Conservation (phyloP, 164 flowering plant genomes). For the Saururus chinensis region DNA sequence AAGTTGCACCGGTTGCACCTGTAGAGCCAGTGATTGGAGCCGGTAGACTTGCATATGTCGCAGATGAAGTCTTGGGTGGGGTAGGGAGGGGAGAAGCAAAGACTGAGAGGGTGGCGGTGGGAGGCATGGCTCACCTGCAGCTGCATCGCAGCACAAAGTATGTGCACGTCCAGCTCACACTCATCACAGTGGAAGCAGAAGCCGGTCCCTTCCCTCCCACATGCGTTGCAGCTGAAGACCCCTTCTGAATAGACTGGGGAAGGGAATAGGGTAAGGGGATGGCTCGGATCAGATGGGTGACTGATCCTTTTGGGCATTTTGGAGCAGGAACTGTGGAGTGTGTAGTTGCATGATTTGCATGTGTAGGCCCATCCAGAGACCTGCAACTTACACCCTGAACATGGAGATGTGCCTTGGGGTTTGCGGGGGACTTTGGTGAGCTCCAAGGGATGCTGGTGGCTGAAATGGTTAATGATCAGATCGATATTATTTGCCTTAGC, state of each 20-base stretch:
- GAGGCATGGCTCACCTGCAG: conserved; percentile 12
- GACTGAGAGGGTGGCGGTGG: conserved; percentile 26
- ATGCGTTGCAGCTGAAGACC: conserved; percentile 31
- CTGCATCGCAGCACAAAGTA: conserved; percentile 23
- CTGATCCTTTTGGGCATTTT: conserved; percentile 9
- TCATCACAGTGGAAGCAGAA: conserved; percentile 31
- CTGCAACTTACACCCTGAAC: conserved; percentile 13
- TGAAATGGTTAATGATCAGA: conserved; percentile 16
- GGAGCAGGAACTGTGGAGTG: conserved; percentile 18
- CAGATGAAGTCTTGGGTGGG: conserved; percentile 19
- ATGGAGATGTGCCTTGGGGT: neutral
- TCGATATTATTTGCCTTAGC: neutral
- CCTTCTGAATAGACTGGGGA: conserved; percentile 27
- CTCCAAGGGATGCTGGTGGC: conserved; percentile 19
- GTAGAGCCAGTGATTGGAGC: conserved; percentile 27
- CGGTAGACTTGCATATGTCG: conserved; percentile 18
- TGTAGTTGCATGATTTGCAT: conserved; percentile 18
- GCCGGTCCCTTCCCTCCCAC: conserved; percentile 24
- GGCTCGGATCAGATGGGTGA: conserved; percentile 24
- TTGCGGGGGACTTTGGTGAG: conserved; percentile 3
- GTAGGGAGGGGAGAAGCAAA: conserved; percentile 24
- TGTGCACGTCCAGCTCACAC: conserved; percentile 28
- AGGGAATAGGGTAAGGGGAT: conserved; percentile 20
- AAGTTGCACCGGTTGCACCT: conserved; percentile 26
- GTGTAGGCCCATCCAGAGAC: conserved; percentile 9